Percentiles rank a stretch among this genome's conserved stretches.
These are phyloP conservation scores for Tremellales sp. DNA, from an alignment of 1,284 basidiomycete species.

Conservation along the genomic window DNA sequence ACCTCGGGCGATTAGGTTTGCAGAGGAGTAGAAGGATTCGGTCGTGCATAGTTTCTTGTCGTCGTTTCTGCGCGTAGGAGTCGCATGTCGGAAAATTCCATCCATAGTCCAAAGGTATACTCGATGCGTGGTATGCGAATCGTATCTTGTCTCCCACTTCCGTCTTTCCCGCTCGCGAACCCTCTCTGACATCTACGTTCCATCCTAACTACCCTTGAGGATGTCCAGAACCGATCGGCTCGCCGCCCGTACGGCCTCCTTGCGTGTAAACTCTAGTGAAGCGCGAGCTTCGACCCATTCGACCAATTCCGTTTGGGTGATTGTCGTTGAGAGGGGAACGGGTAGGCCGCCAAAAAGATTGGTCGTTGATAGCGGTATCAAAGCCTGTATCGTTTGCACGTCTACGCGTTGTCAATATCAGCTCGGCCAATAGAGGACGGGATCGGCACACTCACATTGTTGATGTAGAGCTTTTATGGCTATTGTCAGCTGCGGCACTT, in stretches of 20 bases:
- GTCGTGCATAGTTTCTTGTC: not conserved
- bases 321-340: not conserved
- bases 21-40: slow-evolving; percentile 4
- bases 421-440: not conserved
- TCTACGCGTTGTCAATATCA: slow-evolving; percentile 9
- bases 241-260: slow-evolving; percentile 18
- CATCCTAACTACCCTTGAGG: slow-evolving; percentile 7
- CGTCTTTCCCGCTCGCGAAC: not conserved
- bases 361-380: slow-evolving; percentile 6
- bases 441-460: slow-evolving; percentile 10
- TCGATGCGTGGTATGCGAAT: not conserved
- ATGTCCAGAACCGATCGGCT: slow-evolving; percentile 24
- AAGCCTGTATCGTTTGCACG: slow-evolving; percentile 6
- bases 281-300: slow-evolving; percentile 26
- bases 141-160: not conserved
- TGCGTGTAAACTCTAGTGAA: slow-evolving; percentile 20
- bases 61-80: not conserved
- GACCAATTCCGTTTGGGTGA: slow-evolving; percentile 10
- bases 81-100: not conserved
- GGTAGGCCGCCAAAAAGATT: slow-evolving; percentile 8
- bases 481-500: too few relatives aligned
- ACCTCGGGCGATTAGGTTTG: slow-evolving; percentile 35
- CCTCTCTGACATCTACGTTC: not conserved
- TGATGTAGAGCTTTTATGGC: slow-evolving; percentile 15
- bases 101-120: not conserved